Evolutionary conservation across 371 early-diverging fungal species (phyloP), one percentile per base, ranked within the genome.

Genomic region (Mucor irregularis): DNA sequence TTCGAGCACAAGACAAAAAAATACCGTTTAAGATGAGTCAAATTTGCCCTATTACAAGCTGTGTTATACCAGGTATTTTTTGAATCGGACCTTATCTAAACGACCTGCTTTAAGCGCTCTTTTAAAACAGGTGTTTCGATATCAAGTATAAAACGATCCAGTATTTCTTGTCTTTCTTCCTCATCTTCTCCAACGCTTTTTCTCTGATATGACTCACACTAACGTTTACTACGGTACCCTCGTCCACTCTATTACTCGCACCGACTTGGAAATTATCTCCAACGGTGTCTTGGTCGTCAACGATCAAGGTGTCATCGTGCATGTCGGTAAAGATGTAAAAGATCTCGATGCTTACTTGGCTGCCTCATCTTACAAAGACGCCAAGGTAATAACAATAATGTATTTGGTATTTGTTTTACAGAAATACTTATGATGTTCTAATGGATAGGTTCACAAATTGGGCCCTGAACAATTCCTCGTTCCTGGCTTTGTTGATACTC

Each of bases 401-500:
- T 4, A 11, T 2, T 34, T 1, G 2, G 10, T 0, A 28, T 25
- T 6, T 39, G 52, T 30, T 46, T 13, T 2, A 13, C 24, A 34
- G n/a, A 6, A 28, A 30, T 2, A 34, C 3, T 30, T 34, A 16
- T 5, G 24, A 1, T 38, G 1, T 5, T 19, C 29, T 56, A 6
- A 9, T 34, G 37, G n/a, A n/a, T 56, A 82, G 78, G 39, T 85
- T 35, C 68, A 78, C 17, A 30, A 60, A 25, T 65, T 90, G 16
- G 56, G 56, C 0, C 57, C 65, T 2, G 69, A 78, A 33, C 89
- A 91, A 65, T 90, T 94, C 58, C 66, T 96, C 46, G 76, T 93
- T 51, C 97, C 92, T 28, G 91, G 97, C 0, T 84, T 95, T 30
- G 78, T 96, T 39, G 97, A 96, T 61, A 93, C 94, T 4, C 97